These are phyloP conservation scores for Suillus tomentosus DNA, from an alignment of 768 basidiomycete genomes.

Conservation along the genomic window DNA sequence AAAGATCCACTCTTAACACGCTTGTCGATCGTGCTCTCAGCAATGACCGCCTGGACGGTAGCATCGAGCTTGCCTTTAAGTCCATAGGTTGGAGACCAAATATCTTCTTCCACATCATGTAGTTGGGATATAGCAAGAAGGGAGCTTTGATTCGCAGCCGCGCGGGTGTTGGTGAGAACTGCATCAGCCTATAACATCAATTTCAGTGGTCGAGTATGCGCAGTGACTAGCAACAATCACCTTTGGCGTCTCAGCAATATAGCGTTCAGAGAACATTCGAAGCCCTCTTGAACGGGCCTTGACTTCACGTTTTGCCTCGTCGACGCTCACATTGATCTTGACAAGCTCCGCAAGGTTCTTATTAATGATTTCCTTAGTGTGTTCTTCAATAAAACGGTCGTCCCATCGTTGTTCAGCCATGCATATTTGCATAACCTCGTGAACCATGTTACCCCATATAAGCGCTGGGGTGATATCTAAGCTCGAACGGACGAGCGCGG, in stretches of 20 bases:
- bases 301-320: slow-evolving; percentile 68
- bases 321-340: slow-evolving; percentile 55
- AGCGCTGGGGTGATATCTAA: slow-evolving; percentile 66
- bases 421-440: slow-evolving; percentile 87
- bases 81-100: slow-evolving; percentile 95
- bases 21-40: slow-evolving; percentile 41
- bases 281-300: slow-evolving; percentile 64
- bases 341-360: slow-evolving; percentile 62
- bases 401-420: slow-evolving; percentile 65
- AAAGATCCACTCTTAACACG: slow-evolving; percentile 20
- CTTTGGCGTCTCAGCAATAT: slow-evolving; percentile 65
- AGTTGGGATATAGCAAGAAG: slow-evolving; percentile 73
- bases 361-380: slow-evolving; percentile 57
- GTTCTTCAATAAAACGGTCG: slow-evolving; percentile 56
- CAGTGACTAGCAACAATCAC: slow-evolving; percentile 35
- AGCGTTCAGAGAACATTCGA: slow-evolving; percentile 62
- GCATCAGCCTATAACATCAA: slow-evolving; percentile 53
- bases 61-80: slow-evolving; percentile 96
- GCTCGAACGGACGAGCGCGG: slow-evolving; percentile 56
- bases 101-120: slow-evolving; percentile 93
- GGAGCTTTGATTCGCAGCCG: slow-evolving; percentile 47
- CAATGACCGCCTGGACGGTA: slow-evolving; percentile 70
- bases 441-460: slow-evolving; percentile 92
- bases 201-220: slow-evolving; percentile 5
- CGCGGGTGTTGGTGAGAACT: slow-evolving; percentile 66